These are phyloP conservation scores for Sutorius eximius DNA, from an alignment of 1,284 basidiomycete species.

Conservation along the genomic window DNA sequence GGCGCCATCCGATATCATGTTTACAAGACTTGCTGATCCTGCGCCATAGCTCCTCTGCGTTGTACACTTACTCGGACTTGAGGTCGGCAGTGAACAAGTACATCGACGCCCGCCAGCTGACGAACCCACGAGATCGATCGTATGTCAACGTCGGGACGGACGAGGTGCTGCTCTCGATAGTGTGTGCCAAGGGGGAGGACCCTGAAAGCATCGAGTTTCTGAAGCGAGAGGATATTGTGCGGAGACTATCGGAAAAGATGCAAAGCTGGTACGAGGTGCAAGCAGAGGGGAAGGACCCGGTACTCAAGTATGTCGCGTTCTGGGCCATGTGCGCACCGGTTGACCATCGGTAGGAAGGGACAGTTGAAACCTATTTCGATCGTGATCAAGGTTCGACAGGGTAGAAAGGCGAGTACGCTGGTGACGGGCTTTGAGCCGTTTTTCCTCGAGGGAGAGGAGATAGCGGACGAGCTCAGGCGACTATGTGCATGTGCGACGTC, in stretches of 20 bases:
- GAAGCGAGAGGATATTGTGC: constrained; percentile 68
- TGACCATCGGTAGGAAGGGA: constrained; percentile 62
- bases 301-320: constrained; percentile 50
- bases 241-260: constrained; percentile 60
- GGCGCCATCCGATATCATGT: constrained; percentile 19
- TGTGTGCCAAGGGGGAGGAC: constrained; percentile 46
- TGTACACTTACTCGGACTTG: constrained; percentile 60
- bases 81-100: constrained; percentile 61
- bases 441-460: constrained; percentile 62
- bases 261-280: constrained; percentile 69
- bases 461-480: constrained; percentile 78
- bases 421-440: constrained; percentile 80
- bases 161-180: constrained; percentile 46
- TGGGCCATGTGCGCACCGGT: not conserved
- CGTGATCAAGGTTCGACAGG: constrained; percentile 69
- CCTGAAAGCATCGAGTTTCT: constrained; percentile 51
- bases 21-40: constrained; percentile 1
- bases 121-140: constrained; percentile 64
- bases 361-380: constrained; percentile 68
- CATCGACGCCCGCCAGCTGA: constrained; percentile 57
- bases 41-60: constrained; percentile 45
- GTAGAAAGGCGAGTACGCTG: constrained; percentile 74
- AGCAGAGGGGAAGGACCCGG: constrained; percentile 49
- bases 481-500: constrained; percentile 78
- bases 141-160: constrained; percentile 69